A percentile compares a stretch with the other conserved stretches of the same genome.
Conservation (phyloP, 169 alveolate genomes). For the Amoebophrya sp. region DNA sequence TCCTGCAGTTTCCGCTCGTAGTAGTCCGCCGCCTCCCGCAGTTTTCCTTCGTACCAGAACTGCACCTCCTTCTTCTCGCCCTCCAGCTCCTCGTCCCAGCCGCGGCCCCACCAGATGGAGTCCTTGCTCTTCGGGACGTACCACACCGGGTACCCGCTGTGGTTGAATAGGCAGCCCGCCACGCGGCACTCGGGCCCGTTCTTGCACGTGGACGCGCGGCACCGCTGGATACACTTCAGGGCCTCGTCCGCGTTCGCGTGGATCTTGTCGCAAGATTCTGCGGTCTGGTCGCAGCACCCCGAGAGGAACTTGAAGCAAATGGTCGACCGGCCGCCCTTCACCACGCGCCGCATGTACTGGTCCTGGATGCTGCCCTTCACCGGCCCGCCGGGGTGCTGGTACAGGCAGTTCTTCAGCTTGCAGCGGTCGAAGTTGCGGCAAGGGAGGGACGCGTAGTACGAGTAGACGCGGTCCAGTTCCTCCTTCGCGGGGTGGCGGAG, state of each 20-base stretch:
- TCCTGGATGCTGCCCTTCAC: background rate
- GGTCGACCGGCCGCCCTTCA: background rate
- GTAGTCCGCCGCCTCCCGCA: background rate
- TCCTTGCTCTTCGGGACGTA: background rate
- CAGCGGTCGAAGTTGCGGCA: background rate
- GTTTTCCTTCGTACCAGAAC: background rate
- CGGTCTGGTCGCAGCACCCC: background rate
- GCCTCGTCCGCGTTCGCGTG: conserved; percentile 6
- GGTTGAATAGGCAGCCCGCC: background rate
- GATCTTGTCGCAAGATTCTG: background rate
- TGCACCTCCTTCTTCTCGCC: background rate
- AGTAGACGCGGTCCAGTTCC: background rate
- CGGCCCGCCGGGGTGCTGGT: background rate
- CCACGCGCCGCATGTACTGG: background rate
- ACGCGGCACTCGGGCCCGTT: background rate
- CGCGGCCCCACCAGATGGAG: background rate
- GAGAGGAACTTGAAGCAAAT: background rate
- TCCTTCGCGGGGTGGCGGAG: background rate
- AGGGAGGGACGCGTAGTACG: background rate
- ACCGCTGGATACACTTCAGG: background rate
- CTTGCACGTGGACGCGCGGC: background rate
- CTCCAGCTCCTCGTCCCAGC: conserved; percentile 2
- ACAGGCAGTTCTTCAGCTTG: background rate
- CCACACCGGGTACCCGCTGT: background rate
- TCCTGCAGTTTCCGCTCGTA: background rate